Conservation (phyloP, 108 stramenopile genomes). For the Pseudonitzschia pungens region DNA sequence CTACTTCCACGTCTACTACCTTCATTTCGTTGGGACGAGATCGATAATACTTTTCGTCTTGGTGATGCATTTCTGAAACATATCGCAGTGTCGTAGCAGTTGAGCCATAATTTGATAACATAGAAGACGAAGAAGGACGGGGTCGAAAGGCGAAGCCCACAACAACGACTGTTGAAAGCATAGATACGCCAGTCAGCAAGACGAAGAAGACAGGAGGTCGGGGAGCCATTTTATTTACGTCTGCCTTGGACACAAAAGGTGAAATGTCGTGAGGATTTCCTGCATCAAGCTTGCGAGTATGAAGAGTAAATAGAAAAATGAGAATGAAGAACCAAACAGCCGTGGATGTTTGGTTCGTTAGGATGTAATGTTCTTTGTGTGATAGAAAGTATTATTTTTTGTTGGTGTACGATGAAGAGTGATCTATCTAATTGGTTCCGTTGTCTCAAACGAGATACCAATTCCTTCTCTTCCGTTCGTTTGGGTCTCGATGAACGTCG, state of each 20-base stretch:
- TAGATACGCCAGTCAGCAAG: not conserved
- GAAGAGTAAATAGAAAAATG: too few relatives aligned
- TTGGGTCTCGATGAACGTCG: not conserved
- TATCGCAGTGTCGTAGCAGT: conserved; percentile 2
- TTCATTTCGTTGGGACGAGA: conserved; percentile 11
- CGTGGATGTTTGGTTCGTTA: too few relatives aligned
- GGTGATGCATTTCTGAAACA: not conserved
- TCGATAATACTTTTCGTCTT: conserved; percentile 11
- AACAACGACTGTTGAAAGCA: conserved; percentile 3
- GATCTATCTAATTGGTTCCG: too few relatives aligned
- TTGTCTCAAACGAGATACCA: too few relatives aligned
- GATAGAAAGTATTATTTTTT: not conserved
- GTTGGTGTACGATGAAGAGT: too few relatives aligned
- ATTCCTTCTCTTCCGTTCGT: too few relatives aligned
- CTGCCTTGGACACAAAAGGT: not conserved
- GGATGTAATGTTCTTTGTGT: not conserved
- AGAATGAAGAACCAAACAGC: too few relatives aligned
- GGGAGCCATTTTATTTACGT: not conserved
- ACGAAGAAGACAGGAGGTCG: conserved; percentile 4
- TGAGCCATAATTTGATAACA: not conserved
- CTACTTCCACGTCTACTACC: conserved; percentile 12
- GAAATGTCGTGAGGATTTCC: not conserved
- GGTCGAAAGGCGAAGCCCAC: not conserved
- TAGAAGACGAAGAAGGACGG: not conserved
- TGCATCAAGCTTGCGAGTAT: not conserved